These are phyloP conservation scores for Cyberlindnera mycetangii DNA, from an alignment of 805 yeast genomes.

Conservation along the genomic window DNA sequence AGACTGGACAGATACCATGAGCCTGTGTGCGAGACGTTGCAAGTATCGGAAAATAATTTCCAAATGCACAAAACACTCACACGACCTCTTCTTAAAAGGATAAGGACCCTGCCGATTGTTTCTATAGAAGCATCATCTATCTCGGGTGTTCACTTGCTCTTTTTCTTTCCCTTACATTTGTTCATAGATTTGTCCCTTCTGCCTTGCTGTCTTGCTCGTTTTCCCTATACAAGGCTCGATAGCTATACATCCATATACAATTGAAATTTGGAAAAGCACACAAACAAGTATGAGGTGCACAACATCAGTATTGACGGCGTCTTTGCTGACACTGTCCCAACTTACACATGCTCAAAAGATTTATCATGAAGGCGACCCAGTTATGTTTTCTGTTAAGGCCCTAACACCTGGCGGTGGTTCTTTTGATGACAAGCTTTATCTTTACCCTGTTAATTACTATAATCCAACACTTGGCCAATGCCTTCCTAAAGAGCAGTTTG, in stretches of 20 bases:
- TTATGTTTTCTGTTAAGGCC: constrained; percentile 23
- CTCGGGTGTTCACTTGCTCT: too few relatives aligned
- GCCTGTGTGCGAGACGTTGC: too few relatives aligned
- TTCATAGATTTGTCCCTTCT: too few relatives aligned
- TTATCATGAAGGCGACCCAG: constrained; percentile 19
- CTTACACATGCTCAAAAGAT: constrained; percentile 1
- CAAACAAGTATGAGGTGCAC: neutral
- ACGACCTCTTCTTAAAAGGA: neutral
- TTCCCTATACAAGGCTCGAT: too few relatives aligned
- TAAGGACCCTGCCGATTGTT: too few relatives aligned
- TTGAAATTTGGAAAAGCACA: too few relatives aligned
- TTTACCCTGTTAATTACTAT: constrained; percentile 27
- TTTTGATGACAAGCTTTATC: constrained; percentile 23
- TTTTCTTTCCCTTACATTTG: too few relatives aligned
- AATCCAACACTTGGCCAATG: constrained; percentile 24
- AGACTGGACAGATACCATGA: too few relatives aligned
- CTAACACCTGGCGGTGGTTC: constrained; percentile 28
- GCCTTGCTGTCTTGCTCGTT: too few relatives aligned
- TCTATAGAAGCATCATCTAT: too few relatives aligned
- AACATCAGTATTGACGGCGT: neutral
- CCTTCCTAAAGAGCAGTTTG: constrained; percentile 14
- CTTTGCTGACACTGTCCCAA: neutral
- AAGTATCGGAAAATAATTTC: too few relatives aligned
- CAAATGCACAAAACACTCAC: neutral
- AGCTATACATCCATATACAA: too few relatives aligned